A percentile compares a stretch with the other conserved stretches of the same genome.
These are phyloP conservation scores for Yueomyces sinensis DNA, from an alignment of 805 yeast genomes.

Conservation along the genomic window DNA sequence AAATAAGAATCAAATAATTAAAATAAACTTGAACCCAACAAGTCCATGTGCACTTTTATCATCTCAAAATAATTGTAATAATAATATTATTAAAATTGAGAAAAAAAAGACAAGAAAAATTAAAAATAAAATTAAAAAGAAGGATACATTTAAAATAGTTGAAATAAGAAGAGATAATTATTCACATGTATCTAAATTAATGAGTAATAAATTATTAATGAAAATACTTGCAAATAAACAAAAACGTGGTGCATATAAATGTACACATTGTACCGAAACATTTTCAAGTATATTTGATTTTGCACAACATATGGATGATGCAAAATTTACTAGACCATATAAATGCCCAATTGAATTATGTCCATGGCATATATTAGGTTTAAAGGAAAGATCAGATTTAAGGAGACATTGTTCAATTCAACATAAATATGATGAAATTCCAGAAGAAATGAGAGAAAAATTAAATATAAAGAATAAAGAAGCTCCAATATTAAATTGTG, in stretches of 20 bases:
- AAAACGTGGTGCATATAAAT: slow-evolving; percentile 32
- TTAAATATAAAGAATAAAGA: slow-evolving; percentile 19
- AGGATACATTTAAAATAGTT: too few relatives aligned
- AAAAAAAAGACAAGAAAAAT: too few relatives aligned
- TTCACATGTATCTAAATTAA: neutral
- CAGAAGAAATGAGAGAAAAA: slow-evolving; percentile 13
- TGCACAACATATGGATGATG: slow-evolving; percentile 33
- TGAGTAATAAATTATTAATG: slow-evolving; percentile 7
- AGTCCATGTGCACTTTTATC: too few relatives aligned
- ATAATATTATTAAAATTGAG: too few relatives aligned
- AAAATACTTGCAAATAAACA: slow-evolving; percentile 20
- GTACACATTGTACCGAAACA: slow-evolving; percentile 33
- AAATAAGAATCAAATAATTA: too few relatives aligned
- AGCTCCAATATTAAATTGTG: slow-evolving; percentile 22
- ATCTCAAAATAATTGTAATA: too few relatives aligned
- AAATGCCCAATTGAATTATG: slow-evolving; percentile 35
- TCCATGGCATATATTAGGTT: slow-evolving; percentile 36
- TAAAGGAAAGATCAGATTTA: slow-evolving; percentile 36
- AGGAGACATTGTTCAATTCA: slow-evolving; percentile 38
- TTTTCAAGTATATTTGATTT: slow-evolving; percentile 28
- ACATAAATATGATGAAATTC: slow-evolving; percentile 25
- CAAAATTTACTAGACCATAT: slow-evolving; percentile 26
- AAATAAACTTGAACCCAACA: too few relatives aligned
- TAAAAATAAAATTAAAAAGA: too few relatives aligned
- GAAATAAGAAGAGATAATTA: neutral